These are phyloP conservation scores for Skeletonema tropicum DNA, from an alignment of 108 stramenopile genomes.

Conservation along the genomic window DNA sequence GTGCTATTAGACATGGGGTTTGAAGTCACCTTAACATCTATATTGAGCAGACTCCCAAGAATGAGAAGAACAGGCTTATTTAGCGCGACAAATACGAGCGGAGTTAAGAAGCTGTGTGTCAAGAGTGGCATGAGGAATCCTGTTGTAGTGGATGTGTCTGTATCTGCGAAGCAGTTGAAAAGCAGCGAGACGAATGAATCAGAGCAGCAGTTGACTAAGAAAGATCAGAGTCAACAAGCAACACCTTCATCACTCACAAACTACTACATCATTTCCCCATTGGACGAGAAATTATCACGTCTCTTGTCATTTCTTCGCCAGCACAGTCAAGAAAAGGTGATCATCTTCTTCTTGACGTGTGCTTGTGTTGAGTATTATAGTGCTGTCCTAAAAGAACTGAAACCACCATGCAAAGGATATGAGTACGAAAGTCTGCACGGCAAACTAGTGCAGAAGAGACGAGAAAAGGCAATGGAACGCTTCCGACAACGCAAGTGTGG, in stretches of 20 bases:
- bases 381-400: constrained; percentile 58
- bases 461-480: constrained; percentile 89
- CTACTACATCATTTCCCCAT: constrained; percentile 80
- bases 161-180: constrained; percentile 38
- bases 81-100: constrained; percentile 85
- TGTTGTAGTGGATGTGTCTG: constrained; percentile 89
- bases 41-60: constrained; percentile 87
- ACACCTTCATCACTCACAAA: constrained; percentile 93
- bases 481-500: constrained; percentile 58
- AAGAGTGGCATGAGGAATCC: constrained; percentile 97
- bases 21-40: constrained; percentile 77
- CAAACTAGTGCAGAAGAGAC: constrained; percentile 92
- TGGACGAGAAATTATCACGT: constrained; percentile 86
- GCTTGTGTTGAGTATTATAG: constrained; percentile 96
- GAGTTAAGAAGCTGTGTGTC: constrained; percentile 79
- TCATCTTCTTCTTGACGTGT: constrained; percentile 97
- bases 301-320: constrained; percentile 80
- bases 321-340: constrained; percentile 84
- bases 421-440: constrained; percentile 90
- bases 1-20: constrained; percentile 96
- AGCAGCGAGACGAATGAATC: constrained; percentile 1
- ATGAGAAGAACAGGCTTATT: constrained; percentile 98
- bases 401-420: constrained; percentile 44
- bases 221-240: constrained; percentile 47
- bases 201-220: constrained; percentile 9